Conservation (phyloP, 306 rosid species). For the Mimosa bimucronata region DNA sequence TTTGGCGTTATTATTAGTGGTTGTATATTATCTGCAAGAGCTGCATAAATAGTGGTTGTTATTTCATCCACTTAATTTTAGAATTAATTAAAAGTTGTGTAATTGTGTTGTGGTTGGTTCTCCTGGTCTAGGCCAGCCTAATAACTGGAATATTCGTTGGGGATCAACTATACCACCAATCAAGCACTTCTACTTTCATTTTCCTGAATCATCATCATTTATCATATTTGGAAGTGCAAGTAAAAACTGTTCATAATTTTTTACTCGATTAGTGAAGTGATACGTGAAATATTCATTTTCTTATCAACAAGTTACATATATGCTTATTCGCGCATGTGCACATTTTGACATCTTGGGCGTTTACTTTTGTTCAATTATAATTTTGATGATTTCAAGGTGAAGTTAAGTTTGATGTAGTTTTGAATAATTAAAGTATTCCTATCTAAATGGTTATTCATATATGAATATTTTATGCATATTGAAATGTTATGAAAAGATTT, state of each 20-base stretch:
- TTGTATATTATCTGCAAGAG: conserved; percentile 22
- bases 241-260: not conserved
- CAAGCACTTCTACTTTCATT: not conserved
- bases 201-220: not conserved
- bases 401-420: not conserved
- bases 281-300: not conserved
- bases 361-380: too few relatives aligned
- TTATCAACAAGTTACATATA: too few relatives aligned
- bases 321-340: too few relatives aligned
- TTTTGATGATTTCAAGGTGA: too few relatives aligned
- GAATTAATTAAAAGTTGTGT: not conserved
- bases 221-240: not conserved
- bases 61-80: not conserved
- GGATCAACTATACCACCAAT: not conserved
- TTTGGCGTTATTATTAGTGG: conserved; percentile 22
- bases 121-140: not conserved
- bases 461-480: not conserved
- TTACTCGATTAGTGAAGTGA: not conserved
- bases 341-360: too few relatives aligned
- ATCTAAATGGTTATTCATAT: not conserved
- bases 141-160: not conserved
- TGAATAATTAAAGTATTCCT: not conserved
- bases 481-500: not conserved
- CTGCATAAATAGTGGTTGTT: conserved; percentile 1
- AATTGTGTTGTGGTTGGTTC: not conserved